Percentiles rank a stretch among this genome's conserved stretches.
phyloP scores from a whole-genome alignment of 2,329 filamentous ascomycete species.

The Zopfia rhizophila region DNA sequence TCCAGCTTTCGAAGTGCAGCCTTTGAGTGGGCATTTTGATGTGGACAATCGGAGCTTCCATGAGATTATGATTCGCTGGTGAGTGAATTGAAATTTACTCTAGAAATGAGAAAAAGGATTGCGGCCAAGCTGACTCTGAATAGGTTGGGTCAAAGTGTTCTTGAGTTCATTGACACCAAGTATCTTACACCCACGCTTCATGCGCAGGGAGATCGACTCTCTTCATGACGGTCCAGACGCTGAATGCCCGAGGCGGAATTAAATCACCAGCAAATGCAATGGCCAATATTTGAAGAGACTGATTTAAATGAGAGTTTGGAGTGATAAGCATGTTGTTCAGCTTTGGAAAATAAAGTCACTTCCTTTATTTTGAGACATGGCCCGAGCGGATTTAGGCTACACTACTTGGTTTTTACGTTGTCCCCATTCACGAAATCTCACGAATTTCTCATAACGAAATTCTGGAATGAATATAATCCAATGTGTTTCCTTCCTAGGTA shows the following conservation, averaged over 20 bases:
- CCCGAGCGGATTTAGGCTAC: no score
- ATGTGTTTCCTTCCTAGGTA: no score
- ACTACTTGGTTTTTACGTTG: no score
- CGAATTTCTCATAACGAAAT: no score
- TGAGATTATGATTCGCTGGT: conserved; percentile 6
- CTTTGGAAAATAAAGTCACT: no score
- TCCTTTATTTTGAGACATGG: no score
- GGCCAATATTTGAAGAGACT: conserved; percentile 7
- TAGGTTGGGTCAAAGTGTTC: conserved; percentile 9
- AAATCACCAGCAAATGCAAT: conserved; percentile 12
- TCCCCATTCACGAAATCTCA: no score
- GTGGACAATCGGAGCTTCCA: conserved; percentile 2
- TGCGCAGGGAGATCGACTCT: conserved; percentile 7
- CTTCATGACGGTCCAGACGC: conserved; percentile 11
- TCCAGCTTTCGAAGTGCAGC: conserved; percentile 4
- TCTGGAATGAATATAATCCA: no score
- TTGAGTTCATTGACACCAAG: conserved; percentile 6
- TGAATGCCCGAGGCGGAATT: conserved; percentile 9
- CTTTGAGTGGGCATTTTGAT: neutral
- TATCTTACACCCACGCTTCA: neutral
- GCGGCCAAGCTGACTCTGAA: no score
- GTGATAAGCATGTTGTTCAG: no score
- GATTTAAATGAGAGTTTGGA: no score
- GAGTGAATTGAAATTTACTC: neutral
- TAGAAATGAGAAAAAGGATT: no score